Conservation (phyloP, 2,329 filamentous ascomycete species). For the Ceratocystis lukuohia region DNA sequence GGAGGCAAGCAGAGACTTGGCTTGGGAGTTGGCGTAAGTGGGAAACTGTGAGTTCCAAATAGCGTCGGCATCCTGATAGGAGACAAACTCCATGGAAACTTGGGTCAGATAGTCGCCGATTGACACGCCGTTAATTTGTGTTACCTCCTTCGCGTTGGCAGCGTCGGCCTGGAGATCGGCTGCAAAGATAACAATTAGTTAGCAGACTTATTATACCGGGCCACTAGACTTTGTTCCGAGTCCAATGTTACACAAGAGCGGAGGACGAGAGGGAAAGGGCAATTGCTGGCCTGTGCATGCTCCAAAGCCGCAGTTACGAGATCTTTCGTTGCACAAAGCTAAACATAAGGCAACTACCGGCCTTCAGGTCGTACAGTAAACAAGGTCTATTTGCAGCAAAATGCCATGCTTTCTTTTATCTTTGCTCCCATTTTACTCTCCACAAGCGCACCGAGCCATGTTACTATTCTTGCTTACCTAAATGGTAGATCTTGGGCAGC, state of each 20-base stretch:
- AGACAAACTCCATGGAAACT: slow-evolving; percentile 20
- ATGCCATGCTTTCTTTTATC: background rate
- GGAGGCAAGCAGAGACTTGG: slow-evolving; percentile 24
- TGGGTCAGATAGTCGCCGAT: slow-evolving; percentile 23
- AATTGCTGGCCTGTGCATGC: background rate
- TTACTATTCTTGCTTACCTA: slow-evolving; percentile 26
- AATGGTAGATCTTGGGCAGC: slow-evolving; percentile 44
- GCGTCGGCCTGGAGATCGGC: slow-evolving; percentile 15
- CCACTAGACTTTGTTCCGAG: background rate
- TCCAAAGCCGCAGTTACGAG: background rate
- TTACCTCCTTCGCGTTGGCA: slow-evolving; percentile 21
- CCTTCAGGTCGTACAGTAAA: background rate
- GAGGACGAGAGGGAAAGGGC: background rate
- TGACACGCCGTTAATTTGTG: slow-evolving; percentile 24
- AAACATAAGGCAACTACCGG: background rate
- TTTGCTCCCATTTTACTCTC: background rate
- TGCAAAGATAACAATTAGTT: background rate
- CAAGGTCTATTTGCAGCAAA: background rate
- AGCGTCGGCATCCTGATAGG: slow-evolving; percentile 23
- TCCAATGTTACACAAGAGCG: background rate
- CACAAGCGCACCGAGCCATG: background rate
- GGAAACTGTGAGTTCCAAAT: slow-evolving; percentile 32
- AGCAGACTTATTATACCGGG: background rate
- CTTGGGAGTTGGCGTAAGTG: slow-evolving; percentile 20
- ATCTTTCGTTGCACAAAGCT: background rate